Conservation (phyloP, 2,329 filamentous ascomycete species). For the Fusarium pseudograminearum region DNA sequence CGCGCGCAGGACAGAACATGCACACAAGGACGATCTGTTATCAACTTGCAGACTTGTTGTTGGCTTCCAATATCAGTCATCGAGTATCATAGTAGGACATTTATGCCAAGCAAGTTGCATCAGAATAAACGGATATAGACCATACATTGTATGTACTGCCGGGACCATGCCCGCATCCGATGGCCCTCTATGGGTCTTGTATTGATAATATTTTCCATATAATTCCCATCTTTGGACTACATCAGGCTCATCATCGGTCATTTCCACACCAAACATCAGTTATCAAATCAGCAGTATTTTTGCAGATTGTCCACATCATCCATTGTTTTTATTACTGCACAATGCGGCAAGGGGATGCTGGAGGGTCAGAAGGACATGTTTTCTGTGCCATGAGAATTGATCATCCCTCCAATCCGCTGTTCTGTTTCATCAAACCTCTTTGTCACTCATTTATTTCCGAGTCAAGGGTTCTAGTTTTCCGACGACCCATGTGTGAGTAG, state of each 20-base stretch:
- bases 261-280: conserved; percentile 16
- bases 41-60: neutral
- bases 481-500: conserved; percentile 15
- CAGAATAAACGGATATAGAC: conserved; percentile 11
- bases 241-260: conserved; percentile 24
- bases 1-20: conserved; percentile 28
- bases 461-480: conserved; percentile 26
- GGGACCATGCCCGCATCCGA: conserved; percentile 20
- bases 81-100: neutral
- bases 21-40: conserved; percentile 16
- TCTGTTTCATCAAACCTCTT: conserved; percentile 22
- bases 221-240: conserved; percentile 16
- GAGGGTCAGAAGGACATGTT: conserved; percentile 38
- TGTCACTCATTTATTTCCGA: conserved; percentile 28
- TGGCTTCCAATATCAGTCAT: neutral
- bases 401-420: conserved; percentile 29
- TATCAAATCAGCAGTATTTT: conserved; percentile 8
- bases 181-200: conserved; percentile 13
- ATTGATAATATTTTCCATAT: conserved; percentile 31
- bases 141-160: conserved; percentile 7
- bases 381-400: conserved; percentile 9
- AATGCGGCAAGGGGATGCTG: conserved; percentile 18
- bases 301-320: conserved; percentile 1
- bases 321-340: neutral
- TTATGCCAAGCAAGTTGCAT: conserved; percentile 1